Conservation (phyloP, 1,139 yeast species). For the Blastobotrys capitulatus region DNA sequence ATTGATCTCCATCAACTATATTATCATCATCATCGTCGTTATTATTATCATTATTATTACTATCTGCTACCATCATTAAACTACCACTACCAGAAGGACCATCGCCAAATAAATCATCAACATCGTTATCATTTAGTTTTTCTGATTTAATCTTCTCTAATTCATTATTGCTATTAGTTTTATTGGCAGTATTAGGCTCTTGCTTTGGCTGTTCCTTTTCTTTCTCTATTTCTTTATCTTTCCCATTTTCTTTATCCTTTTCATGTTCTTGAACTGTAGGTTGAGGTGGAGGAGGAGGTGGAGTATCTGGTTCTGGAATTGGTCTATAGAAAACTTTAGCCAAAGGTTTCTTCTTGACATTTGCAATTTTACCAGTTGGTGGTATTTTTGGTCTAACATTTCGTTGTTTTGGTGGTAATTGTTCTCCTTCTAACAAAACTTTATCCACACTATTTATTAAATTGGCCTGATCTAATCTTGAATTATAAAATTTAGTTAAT, state of each 20-base stretch:
- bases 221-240: neutral
- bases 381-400: slow-evolving; percentile 82
- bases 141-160: neutral
- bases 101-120: slow-evolving; percentile 2
- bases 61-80: neutral
- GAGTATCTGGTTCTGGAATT: slow-evolving; percentile 12
- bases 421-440: slow-evolving; percentile 68
- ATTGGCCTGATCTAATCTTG: slow-evolving; percentile 25
- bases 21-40: neutral
- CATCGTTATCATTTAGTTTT: neutral
- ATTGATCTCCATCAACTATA: neutral
- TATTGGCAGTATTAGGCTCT: too few relatives aligned
- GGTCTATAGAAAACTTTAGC: slow-evolving; percentile 25
- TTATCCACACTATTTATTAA: slow-evolving; percentile 30
- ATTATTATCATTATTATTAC: neutral
- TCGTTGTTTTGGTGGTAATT: slow-evolving; percentile 72
- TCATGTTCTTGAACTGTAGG: neutral
- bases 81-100: neutral
- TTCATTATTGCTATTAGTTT: too few relatives aligned
- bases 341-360: slow-evolving; percentile 49
- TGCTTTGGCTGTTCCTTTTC: neutral
- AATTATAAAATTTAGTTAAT: slow-evolving; percentile 50
- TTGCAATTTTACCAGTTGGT: slow-evolving; percentile 83
- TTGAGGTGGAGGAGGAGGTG: slow-evolving; percentile 1
- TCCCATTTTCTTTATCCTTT: neutral